A percentile compares a stretch with the other conserved stretches of the same genome.
Evolutionary conservation across 495 filamentous ascomycete genomes (phyloP).

Genomic region (Penicillium flavigenum): DNA sequence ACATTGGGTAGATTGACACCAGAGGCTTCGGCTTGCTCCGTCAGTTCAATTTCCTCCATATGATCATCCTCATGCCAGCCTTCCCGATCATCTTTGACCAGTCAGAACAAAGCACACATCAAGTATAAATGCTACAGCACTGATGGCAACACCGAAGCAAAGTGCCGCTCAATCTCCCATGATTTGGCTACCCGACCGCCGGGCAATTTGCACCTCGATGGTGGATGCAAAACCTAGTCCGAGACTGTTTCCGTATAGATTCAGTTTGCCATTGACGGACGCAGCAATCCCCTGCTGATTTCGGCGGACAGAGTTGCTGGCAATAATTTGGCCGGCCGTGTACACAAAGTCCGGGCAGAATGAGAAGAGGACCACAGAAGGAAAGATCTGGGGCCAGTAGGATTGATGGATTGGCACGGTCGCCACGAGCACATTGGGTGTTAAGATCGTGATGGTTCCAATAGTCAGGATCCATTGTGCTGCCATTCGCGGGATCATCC

Average conservation of each 20-base stretch:
- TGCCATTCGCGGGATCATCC: conserved; percentile 46
- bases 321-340: conserved; percentile 54
- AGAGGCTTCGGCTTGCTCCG: conserved; percentile 20
- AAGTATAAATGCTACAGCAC: conserved; percentile 38
- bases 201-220: conserved; percentile 40
- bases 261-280: conserved; percentile 47
- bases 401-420: conserved; percentile 50
- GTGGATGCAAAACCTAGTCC: conserved; percentile 54
- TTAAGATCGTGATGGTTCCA: conserved; percentile 39
- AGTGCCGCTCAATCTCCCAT: conserved; percentile 44
- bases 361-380: conserved; percentile 43
- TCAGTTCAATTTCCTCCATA: conserved; percentile 19
- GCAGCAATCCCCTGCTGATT: conserved; percentile 52
- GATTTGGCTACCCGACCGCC: conserved; percentile 18
- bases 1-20: conserved; percentile 12
- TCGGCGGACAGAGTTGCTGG: conserved; percentile 50
- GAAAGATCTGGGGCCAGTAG: conserved; percentile 55
- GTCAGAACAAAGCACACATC: conserved; percentile 39
- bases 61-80: conserved; percentile 39
- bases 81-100: conserved; percentile 44
- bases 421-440: conserved; percentile 42
- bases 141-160: conserved; percentile 46
- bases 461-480: conserved; percentile 54
- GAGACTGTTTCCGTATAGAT: conserved; percentile 48
- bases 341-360: conserved; percentile 54